A percentile compares a stretch with the other conserved stretches of the same genome.
phyloP scores from a whole-genome alignment of 441 rosid species.

The Populus hybrid region DNA sequence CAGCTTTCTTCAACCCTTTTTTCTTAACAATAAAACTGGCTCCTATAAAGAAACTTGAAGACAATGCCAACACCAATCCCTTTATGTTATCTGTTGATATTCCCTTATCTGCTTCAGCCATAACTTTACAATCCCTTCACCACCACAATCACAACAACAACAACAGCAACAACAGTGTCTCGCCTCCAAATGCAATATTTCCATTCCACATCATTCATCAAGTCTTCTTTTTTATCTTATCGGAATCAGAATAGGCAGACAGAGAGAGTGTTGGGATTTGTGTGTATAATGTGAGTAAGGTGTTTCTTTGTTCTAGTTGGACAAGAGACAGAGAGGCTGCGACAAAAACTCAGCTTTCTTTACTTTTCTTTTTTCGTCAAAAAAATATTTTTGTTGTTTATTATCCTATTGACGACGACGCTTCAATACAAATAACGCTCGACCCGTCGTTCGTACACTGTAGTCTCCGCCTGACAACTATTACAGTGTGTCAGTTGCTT shows the following conservation, averaged over 20 bases:
- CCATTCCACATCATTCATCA: neutral
- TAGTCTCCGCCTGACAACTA: neutral
- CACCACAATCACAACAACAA: neutral
- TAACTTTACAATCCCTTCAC: neutral
- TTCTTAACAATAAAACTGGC: slow-evolving; percentile 48
- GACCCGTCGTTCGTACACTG: neutral
- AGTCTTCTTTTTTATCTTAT: too few species aligned
- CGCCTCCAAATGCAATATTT: neutral
- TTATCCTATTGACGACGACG: too few species aligned
- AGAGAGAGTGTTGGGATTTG: neutral
- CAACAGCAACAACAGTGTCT: neutral
- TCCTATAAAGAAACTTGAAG: slow-evolving; percentile 46
- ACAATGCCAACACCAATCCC: slow-evolving; percentile 43
- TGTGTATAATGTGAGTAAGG: neutral
- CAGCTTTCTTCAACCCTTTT: slow-evolving; percentile 51
- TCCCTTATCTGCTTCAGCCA: slow-evolving; percentile 29
- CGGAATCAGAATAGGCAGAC: neutral
- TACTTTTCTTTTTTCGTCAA: neutral
- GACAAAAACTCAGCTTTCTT: neutral
- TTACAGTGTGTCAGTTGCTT: neutral
- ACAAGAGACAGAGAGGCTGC: neutral
- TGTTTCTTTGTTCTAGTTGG: neutral
- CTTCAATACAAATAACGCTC: too few species aligned
- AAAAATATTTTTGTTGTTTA: too few species aligned
- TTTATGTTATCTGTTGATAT: slow-evolving; percentile 48